These are phyloP conservation scores for Cercophora newfieldiana DNA, from an alignment of 495 filamentous ascomycete species.

Conservation along the genomic window DNA sequence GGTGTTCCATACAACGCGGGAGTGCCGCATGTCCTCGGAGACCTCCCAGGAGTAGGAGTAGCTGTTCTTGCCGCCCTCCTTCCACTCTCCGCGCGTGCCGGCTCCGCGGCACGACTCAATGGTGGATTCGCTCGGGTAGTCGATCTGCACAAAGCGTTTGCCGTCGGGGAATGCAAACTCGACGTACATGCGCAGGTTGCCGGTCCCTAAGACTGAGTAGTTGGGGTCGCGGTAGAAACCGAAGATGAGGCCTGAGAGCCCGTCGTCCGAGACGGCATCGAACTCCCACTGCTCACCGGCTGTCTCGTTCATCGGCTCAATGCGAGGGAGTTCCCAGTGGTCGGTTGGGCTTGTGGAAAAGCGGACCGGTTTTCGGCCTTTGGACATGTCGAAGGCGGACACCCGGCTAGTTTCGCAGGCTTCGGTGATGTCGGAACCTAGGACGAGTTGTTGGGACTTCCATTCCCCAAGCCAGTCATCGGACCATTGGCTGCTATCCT, in stretches of 20 bases:
- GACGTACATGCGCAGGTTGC: conserved; percentile 14
- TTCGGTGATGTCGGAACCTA: conserved; percentile 2
- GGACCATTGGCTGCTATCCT: background rate
- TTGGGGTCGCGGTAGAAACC: conserved; percentile 20
- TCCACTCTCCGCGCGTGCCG: conserved; percentile 15
- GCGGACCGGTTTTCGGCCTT: conserved; percentile 12
- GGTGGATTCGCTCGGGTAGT: conserved; percentile 14
- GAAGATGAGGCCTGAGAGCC: conserved; percentile 9
- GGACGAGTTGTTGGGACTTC: background rate
- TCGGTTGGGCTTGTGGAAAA: conserved; percentile 15
- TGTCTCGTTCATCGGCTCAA: conserved; percentile 15
- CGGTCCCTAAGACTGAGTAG: conserved; percentile 13
- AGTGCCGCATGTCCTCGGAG: conserved; percentile 8
- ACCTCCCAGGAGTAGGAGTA: conserved; percentile 15
- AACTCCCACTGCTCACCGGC: conserved; percentile 20
- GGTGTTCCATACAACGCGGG: conserved; percentile 1
- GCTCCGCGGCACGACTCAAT: conserved; percentile 12
- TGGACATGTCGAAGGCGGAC: conserved; percentile 14
- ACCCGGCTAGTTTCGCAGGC: conserved; percentile 11
- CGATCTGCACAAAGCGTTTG: conserved; percentile 17
- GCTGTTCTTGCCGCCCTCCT: background rate
- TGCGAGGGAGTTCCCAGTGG: conserved; percentile 13
- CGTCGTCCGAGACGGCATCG: conserved; percentile 17
- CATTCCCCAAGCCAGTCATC: conserved; percentile 1
- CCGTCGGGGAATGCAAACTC: conserved; percentile 13